Conservation (phyloP, 2,329 filamentous ascomycete species). For the Fusarium marasasianum region DNA sequence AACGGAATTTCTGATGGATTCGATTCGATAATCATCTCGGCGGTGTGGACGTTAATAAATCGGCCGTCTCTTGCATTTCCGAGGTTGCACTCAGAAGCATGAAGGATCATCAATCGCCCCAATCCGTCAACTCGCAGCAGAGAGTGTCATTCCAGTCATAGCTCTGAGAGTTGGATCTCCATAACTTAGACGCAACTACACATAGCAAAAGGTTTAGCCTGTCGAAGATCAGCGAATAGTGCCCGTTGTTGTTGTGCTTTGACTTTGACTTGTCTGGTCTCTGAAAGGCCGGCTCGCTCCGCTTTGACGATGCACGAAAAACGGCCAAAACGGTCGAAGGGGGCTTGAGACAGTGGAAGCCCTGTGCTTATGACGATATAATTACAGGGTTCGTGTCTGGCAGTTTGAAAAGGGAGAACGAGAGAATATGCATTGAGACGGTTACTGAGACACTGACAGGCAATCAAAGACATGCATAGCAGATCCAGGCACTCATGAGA, state of each 20-base stretch:
- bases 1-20: neutral
- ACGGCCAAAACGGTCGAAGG: neutral
- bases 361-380: constrained; percentile 9
- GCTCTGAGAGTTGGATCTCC: neutral
- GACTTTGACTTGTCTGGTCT: constrained; percentile 1
- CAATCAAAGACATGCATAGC: constrained; percentile 27
- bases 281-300: constrained; percentile 21
- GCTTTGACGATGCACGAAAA: constrained; percentile 3
- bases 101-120: constrained; percentile 6
- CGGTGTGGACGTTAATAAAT: constrained; percentile 14
- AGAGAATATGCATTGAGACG: neutral
- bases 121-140: constrained; percentile 12
- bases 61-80: constrained; percentile 7
- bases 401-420: neutral
- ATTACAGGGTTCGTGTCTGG: neutral
- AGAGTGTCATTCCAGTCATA: neutral
- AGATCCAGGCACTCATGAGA: constrained; percentile 17
- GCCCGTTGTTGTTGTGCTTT: constrained; percentile 6
- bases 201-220: neutral
- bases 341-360: constrained; percentile 4
- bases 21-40: neutral
- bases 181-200: neutral
- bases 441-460: neutral
- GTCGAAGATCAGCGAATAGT: constrained; percentile 15
- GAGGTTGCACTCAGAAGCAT: constrained; percentile 7